Percentiles rank a stretch among this genome's conserved stretches.
Evolutionary conservation across 768 basidiomycete species (phyloP).

Genomic region (Serendipita vermifera): DNA sequence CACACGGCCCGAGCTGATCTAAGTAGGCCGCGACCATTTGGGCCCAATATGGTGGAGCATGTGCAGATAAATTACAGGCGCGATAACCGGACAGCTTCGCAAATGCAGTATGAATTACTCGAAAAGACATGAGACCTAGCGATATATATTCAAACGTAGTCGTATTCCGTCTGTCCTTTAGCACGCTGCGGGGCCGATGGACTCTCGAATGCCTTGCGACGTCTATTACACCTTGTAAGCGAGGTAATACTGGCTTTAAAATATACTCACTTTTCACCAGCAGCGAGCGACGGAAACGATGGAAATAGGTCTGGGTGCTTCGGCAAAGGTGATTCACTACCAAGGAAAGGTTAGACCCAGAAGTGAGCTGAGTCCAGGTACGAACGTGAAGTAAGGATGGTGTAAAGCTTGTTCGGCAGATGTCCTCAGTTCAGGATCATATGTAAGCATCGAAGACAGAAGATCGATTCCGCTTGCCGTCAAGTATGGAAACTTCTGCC

Average conservation of each 20-base stretch:
- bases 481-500: constrained; percentile 76
- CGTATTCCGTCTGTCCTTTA: constrained; percentile 1
- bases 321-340: constrained; percentile 82
- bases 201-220: constrained; percentile 63
- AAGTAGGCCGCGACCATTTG: no score
- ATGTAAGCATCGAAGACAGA: constrained; percentile 65
- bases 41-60: no score
- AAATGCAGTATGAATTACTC: no score
- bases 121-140: no score
- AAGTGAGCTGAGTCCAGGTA: constrained; percentile 11
- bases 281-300: constrained; percentile 90
- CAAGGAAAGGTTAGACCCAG: constrained; percentile 8
- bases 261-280: constrained; percentile 74
- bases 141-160: constrained; percentile 1
- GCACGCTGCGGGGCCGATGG: constrained; percentile 66
- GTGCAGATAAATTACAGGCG: no score
- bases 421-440: constrained; percentile 79
- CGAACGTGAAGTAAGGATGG: constrained; percentile 86
- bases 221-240: constrained; percentile 32
- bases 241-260: neutral
- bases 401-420: constrained; percentile 79
- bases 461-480: constrained; percentile 76
- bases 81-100: no score
- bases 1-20: no score
- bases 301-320: constrained; percentile 94